Base-by-base conservation (phyloP, 805 yeast species). In the Maudiozyma saulgeensis region DNA sequence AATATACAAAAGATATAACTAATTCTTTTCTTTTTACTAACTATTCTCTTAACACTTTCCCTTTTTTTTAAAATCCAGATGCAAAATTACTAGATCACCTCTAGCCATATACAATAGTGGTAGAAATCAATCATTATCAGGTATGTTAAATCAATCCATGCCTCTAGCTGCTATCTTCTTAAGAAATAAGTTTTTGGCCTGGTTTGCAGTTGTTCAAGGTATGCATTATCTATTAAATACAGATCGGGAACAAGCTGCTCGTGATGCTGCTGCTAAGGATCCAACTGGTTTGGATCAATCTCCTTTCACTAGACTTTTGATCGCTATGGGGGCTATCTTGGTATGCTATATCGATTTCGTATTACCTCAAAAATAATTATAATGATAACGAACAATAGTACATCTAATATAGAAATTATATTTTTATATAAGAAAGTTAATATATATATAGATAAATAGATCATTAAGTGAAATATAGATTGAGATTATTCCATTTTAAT, bases 81-180 rank as follows among this genome's bases (percentile, higher is more conserved):
- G 41, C 25, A 13, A 23, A 18, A 37, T 46, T 53, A 58, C 61
- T 57, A 58, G 38, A 35, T 75, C 78, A 38, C 74, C 74, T 54
- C 68, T 74, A 25, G 68, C 77, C 31, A 56, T 69, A n/a, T 74
- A 74, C 51, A 26, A 28, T 35, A 69, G 75, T 7, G 42, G 42
- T 13, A 61, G 75, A 1, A 69, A 73, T 11, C 69, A 76, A 64
- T 68, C 77, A 43, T 65, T 62, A 1, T 53, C 66, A 3, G 68
- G 69, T 21, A 40, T 66, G 43, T 46, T 67, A 4, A 63, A 77
- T 41, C 84, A 77, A 62, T 71, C 82, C 16, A 74, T 80, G 68
- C 84, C 85, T 32, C 77, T 80, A 82, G 81, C 82, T 3, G 84
- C 84, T 44, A 78, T 80, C 80, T 80, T 80, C 64, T 71, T 80